Conservation (phyloP, 78 protist genomes). For the Capsaspora owczarzaki region DNA sequence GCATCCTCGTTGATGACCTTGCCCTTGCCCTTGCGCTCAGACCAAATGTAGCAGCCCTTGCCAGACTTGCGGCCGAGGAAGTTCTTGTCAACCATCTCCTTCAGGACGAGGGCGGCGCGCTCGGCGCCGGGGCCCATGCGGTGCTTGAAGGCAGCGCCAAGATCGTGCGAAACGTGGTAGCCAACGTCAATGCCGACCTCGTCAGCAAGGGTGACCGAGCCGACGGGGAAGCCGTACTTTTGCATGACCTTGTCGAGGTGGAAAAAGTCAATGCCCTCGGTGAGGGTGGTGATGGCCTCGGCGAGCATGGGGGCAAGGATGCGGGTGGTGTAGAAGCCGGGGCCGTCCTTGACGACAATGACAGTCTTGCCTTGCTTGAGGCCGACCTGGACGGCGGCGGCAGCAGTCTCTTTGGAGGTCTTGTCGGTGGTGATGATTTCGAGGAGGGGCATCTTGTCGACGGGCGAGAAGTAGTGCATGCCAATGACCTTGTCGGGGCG, state of each 20-base stretch:
- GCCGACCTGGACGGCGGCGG: not conserved
- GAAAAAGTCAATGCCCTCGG: constrained; percentile 16
- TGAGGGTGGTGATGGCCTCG: constrained; percentile 43
- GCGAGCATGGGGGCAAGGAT: constrained; percentile 49
- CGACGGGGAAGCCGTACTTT: constrained; percentile 73
- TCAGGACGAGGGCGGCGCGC: constrained; percentile 11
- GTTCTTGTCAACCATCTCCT: constrained; percentile 20
- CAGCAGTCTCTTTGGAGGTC: constrained; percentile 8
- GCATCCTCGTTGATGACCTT: constrained; percentile 15
- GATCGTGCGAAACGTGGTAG: constrained; percentile 20
- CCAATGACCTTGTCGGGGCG: constrained; percentile 27
- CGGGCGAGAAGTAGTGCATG: constrained; percentile 63
- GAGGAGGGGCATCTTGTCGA: constrained; percentile 39
- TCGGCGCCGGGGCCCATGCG: constrained; percentile 28
- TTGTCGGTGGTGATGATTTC: constrained; percentile 17
- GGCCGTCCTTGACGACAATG: constrained; percentile 68
- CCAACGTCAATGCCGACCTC: constrained; percentile 81
- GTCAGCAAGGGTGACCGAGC: constrained; percentile 62
- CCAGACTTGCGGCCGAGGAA: constrained; percentile 57
- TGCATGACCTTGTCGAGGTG: constrained; percentile 38
- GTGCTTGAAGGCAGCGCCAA: constrained; percentile 14
- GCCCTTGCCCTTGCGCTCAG: not conserved
- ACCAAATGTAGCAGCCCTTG: constrained; percentile 48
- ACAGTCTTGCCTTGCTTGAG: constrained; percentile 34
- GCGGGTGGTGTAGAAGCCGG: constrained; percentile 73